A percentile compares a stretch with the other conserved stretches of the same genome.
Conservation (phyloP, 805 yeast genomes). For the Kluyveromyces dobzhanskii region DNA sequence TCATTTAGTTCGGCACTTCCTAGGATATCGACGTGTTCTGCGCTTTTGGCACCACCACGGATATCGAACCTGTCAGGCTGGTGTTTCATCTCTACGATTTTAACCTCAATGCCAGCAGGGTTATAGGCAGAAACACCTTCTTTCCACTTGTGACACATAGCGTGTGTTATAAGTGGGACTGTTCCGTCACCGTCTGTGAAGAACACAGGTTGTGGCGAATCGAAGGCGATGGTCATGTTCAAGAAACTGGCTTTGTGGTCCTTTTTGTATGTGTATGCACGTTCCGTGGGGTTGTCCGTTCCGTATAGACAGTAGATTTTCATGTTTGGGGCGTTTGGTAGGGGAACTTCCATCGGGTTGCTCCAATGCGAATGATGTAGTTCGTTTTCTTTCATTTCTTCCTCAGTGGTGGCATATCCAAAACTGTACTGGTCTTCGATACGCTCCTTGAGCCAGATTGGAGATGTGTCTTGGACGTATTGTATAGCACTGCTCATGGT, state of each 20-base stretch:
- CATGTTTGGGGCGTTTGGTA: slow-evolving; percentile 92
- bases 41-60: slow-evolving; percentile 95
- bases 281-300: slow-evolving; percentile 92
- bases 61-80: slow-evolving; percentile 92
- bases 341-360: slow-evolving; percentile 87
- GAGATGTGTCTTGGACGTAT: slow-evolving; percentile 53
- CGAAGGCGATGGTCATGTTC: slow-evolving; percentile 64
- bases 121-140: slow-evolving; percentile 56
- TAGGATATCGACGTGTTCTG: slow-evolving; percentile 94
- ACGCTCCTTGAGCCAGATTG: slow-evolving; percentile 66
- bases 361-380: slow-evolving; percentile 76
- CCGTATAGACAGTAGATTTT: slow-evolving; percentile 88
- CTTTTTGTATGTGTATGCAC: slow-evolving; percentile 80
- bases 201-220: slow-evolving; percentile 54
- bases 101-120: slow-evolving; percentile 69
- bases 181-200: slow-evolving; percentile 97
- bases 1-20: slow-evolving; percentile 93
- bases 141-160: slow-evolving; percentile 90
- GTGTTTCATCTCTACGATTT: slow-evolving; percentile 82
- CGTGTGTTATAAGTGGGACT: slow-evolving; percentile 74
- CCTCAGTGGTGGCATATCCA: slow-evolving; percentile 57
- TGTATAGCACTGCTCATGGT: slow-evolving; percentile 66
- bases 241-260: slow-evolving; percentile 51
- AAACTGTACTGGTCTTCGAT: slow-evolving; percentile 64
- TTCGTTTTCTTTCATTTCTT: slow-evolving; percentile 58